Evolutionary conservation across 768 basidiomycete genomes (phyloP).

Genomic region (Thelephora aurantiotincta): DNA sequence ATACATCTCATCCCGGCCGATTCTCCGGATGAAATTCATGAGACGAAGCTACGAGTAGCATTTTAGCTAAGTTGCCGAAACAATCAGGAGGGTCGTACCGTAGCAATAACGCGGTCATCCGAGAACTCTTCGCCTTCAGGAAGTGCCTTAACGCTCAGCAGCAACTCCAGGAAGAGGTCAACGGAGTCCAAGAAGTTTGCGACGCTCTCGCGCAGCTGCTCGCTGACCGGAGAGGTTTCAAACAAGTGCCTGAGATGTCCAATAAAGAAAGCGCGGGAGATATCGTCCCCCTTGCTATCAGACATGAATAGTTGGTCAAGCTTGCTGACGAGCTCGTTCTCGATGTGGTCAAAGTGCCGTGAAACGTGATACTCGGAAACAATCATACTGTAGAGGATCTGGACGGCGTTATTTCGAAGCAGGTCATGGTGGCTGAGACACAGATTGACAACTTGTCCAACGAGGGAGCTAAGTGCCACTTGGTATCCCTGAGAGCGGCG

Average conservation of each 20-base stretch:
- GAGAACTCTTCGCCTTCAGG: slow-evolving; percentile 91
- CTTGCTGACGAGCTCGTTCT: slow-evolving; percentile 84
- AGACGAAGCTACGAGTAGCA: slow-evolving; percentile 46
- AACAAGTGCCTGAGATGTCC: slow-evolving; percentile 83
- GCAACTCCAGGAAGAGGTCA: slow-evolving; percentile 82
- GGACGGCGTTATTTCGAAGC: slow-evolving; percentile 78
- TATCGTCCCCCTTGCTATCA: slow-evolving; percentile 81
- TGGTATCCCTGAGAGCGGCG: slow-evolving; percentile 56
- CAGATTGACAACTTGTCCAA: slow-evolving; percentile 81
- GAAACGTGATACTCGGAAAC: slow-evolving; percentile 80
- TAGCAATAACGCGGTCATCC: slow-evolving; percentile 89
- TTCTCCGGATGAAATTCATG: slow-evolving; percentile 88
- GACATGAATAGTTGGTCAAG: slow-evolving; percentile 89
- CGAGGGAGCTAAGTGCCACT: slow-evolving; percentile 64
- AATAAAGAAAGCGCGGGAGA: slow-evolving; percentile 88
- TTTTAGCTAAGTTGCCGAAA: neutral
- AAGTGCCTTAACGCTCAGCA: slow-evolving; percentile 75
- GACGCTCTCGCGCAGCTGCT: slow-evolving; percentile 63
- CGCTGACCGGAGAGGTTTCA: slow-evolving; percentile 70
- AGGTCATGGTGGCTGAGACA: slow-evolving; percentile 94
- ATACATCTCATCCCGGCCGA: slow-evolving; percentile 87
- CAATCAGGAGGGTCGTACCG: slow-evolving; percentile 27
- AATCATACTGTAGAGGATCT: slow-evolving; percentile 93
- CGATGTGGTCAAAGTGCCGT: slow-evolving; percentile 77
- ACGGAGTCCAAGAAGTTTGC: slow-evolving; percentile 78